These are phyloP conservation scores for Batrachochytrium dendrobatidis DNA, from an alignment of 371 early-diverging fungal genomes.

Conservation along the genomic window DNA sequence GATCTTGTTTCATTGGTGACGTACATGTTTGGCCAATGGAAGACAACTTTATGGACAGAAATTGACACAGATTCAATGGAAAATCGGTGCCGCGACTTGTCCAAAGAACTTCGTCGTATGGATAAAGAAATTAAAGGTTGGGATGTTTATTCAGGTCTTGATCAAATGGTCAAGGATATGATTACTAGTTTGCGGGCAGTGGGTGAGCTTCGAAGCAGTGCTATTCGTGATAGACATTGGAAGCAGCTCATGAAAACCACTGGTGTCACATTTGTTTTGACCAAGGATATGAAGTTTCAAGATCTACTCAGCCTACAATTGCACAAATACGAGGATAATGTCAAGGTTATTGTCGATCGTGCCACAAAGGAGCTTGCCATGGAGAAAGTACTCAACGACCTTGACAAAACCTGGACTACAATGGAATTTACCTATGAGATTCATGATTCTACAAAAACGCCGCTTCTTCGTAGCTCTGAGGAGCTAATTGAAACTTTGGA, in stretches of 20 bases:
- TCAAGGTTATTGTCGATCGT: slow-evolving; percentile 54
- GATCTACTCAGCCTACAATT: slow-evolving; percentile 52
- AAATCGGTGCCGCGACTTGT: slow-evolving; percentile 46
- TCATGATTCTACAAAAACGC: slow-evolving; percentile 45
- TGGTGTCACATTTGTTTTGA: slow-evolving; percentile 54
- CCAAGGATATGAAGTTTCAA: slow-evolving; percentile 56
- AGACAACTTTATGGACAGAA: slow-evolving; percentile 50
- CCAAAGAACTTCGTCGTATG: slow-evolving; percentile 52
- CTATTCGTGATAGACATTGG: slow-evolving; percentile 59
- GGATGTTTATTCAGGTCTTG: slow-evolving; percentile 54
- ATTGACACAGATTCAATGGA: slow-evolving; percentile 57
- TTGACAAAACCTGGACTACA: slow-evolving; percentile 48
- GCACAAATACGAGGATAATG: slow-evolving; percentile 58
- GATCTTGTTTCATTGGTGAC: slow-evolving; percentile 51
- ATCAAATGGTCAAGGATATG: slow-evolving; percentile 61
- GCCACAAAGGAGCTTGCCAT: slow-evolving; percentile 56
- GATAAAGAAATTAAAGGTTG: slow-evolving; percentile 62
- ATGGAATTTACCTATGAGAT: slow-evolving; percentile 59
- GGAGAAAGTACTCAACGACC: slow-evolving; percentile 55
- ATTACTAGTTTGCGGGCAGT: slow-evolving; percentile 52
- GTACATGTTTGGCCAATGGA: slow-evolving; percentile 52
- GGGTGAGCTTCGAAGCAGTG: slow-evolving; percentile 53
- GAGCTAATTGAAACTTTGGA: slow-evolving; percentile 56
- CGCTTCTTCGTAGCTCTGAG: slow-evolving; percentile 46
- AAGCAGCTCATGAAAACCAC: slow-evolving; percentile 61